Percentiles rank a stretch among this genome's conserved stretches.
Evolutionary conservation across 2,329 filamentous ascomycete genomes (phyloP).

Genomic region (Leptographium galeiforme): DNA sequence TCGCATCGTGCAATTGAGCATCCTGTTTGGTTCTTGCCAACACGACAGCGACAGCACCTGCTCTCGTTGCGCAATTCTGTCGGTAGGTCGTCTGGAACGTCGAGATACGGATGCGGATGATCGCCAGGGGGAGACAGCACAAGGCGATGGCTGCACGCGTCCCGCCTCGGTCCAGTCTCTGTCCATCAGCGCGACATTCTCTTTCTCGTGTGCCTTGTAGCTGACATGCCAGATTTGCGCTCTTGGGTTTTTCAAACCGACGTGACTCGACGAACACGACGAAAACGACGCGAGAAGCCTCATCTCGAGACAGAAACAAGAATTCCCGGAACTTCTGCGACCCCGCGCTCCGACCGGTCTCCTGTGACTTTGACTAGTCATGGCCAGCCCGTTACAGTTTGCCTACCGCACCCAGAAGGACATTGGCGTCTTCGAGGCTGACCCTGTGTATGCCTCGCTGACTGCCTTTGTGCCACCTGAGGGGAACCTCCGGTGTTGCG

Average conservation of each 20-base stretch:
- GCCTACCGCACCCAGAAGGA: constrained; percentile 94
- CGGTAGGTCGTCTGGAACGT: background rate
- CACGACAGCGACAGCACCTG: background rate
- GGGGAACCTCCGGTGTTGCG: constrained; percentile 87
- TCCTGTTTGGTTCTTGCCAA: background rate
- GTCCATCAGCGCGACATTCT: background rate
- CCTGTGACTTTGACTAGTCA: constrained; percentile 86
- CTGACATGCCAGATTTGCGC: background rate
- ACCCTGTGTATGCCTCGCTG: constrained; percentile 74
- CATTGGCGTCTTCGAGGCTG: constrained; percentile 86
- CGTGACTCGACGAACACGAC: no score
- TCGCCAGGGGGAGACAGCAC: background rate
- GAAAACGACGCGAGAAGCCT: background rate
- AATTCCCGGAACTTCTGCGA: background rate
- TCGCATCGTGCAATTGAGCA: background rate
- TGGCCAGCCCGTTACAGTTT: constrained; percentile 89
- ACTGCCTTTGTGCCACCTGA: constrained; percentile 76
- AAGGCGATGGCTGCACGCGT: background rate
- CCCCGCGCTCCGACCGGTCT: constrained; percentile 13
- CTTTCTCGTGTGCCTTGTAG: background rate
- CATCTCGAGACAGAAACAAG: background rate
- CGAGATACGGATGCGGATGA: background rate
- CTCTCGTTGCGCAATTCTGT: background rate
- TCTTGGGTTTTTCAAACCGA: background rate
- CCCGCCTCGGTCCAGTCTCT: no score